Evolutionary conservation across 768 basidiomycete genomes (phyloP), one percentile per base, ranked within the genome.

Genomic region (Podaxis sp.): DNA sequence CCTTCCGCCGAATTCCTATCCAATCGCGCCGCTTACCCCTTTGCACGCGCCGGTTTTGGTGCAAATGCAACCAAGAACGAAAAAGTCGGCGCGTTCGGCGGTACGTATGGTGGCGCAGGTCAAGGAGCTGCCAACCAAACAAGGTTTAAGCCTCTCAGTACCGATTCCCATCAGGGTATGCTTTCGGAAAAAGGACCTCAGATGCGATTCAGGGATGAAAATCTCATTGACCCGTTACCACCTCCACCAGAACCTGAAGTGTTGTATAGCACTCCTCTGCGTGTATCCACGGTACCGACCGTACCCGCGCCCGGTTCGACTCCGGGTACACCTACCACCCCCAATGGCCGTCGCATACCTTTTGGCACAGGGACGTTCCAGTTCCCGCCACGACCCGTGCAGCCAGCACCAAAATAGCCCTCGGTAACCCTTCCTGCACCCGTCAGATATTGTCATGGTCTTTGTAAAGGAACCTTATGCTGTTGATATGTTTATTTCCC

Each of bases 361-460:
- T 62, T 62, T 38, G 61, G 61, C 12, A 62, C 61, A 37, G 61
- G 61, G 3, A 62, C 61, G 2, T 62, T 62, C 49, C 61, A 62
- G 19, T 62, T 62, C 49, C 61, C 61, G 15, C 61, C 54, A 33
- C 61, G 54, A 8, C 22, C 54, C 5, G 22, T 25, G 22, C 36
- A 51, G 8, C 49, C 47, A 46, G 43, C n/a, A 8, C 43, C 43
- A 46, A 46, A n/a, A n/a, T 46, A 46, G 43, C 6, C 19, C 79
- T 57, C 81, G 82, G 73, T 98, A 98, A 57, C 74, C 79, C 75
- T 95, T 91, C 46, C 77, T 75, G 11, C 77, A 74, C 1, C 82
- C 80, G 19, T 25, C 19, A 33, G 15, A 38, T 40, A 38, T 55
- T 40, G 38, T 52, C 52, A 37, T 37, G 25, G 24, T 33, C 17